phyloP scores from a whole-genome alignment of 2,329 filamentous ascomycete species.

The Monosporascus sp. region DNA sequence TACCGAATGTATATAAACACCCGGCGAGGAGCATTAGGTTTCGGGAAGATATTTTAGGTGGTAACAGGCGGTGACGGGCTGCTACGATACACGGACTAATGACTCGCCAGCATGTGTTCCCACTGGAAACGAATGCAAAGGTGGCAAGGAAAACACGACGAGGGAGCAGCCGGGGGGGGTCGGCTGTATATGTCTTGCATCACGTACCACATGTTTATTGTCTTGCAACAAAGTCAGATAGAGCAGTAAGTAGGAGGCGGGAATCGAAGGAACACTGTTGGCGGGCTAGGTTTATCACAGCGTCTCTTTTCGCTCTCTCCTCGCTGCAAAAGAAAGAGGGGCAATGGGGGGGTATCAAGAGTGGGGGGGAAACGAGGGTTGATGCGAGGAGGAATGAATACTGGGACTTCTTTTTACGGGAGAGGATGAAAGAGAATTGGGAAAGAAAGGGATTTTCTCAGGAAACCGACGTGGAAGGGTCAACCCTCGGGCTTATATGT shows the following conservation, averaged over 20 bases:
- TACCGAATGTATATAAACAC: constrained; percentile 4
- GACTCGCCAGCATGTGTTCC: background rate
- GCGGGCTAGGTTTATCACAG: background rate
- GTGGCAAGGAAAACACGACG: background rate
- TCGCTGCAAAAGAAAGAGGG: background rate
- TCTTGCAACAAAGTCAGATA: background rate
- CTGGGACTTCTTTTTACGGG: background rate
- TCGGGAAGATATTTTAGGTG: background rate
- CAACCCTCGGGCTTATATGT: background rate
- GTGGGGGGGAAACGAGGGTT: too few relatives aligned
- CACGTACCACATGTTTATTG: constrained; percentile 29
- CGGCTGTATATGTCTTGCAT: constrained; percentile 9
- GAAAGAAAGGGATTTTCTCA: background rate
- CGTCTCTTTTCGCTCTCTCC: background rate
- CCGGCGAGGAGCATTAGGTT: background rate
- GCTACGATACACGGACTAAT: background rate
- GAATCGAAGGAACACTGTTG: background rate
- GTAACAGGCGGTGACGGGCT: background rate
- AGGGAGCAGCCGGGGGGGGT: background rate
- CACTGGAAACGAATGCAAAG: background rate
- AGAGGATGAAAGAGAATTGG: background rate
- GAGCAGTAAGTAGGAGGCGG: background rate
- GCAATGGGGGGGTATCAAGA: background rate
- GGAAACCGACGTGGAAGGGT: background rate
- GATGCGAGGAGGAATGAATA: background rate